Base-by-base conservation (phyloP, 306 rosid species). In the Comarum palustre region DNA sequence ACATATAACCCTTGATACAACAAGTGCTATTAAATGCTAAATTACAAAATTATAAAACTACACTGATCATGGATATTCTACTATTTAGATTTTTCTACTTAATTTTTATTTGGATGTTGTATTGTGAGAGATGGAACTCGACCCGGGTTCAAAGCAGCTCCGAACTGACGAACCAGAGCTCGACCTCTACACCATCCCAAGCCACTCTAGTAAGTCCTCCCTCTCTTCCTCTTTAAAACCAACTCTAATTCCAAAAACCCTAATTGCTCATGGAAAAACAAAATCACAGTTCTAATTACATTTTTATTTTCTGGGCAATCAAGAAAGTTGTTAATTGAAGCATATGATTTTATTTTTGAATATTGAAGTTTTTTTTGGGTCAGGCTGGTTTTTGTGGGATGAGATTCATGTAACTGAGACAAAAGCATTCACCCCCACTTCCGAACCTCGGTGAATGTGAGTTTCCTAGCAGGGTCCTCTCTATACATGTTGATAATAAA, bases 321-420 rank as follows among this genome's bases (percentile, higher is more conserved):
- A 13, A n/a, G 41, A 22, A 38, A 52, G 8, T 17, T 39, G 45
- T 29, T 29, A 29, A 29, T 59, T 70, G 43, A 55, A 15, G 66
- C 41, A 51, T 51, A 15, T 38, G 24, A 12, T 4, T 3, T 32
- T 24, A n/a, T 17, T 71, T 41, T 24, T 57, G n/a, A 45, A 22
- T 8, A 31, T 24, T 74, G 71, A 39, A 32, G 7, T 2, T 16
- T 43, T 11, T 22, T 3, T 78, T 70, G 47, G 78, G 31, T 3
- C 80, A 94, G 99, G 89, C 77, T 94, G 99, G 99, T 94, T 94
- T 78, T 50, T 76, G 79, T 94, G 99, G 99, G 97, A 89, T 64
- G 95, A 89, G 62, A 91, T 94, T 63, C 97, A 94, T 72, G 95
- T 84, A 74, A 94, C 82, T 0, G 99, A 94, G 89, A 78, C 59